These are phyloP conservation scores for Hypoxylon intermedium DNA, from an alignment of 495 filamentous ascomycete species.

Conservation along the genomic window DNA sequence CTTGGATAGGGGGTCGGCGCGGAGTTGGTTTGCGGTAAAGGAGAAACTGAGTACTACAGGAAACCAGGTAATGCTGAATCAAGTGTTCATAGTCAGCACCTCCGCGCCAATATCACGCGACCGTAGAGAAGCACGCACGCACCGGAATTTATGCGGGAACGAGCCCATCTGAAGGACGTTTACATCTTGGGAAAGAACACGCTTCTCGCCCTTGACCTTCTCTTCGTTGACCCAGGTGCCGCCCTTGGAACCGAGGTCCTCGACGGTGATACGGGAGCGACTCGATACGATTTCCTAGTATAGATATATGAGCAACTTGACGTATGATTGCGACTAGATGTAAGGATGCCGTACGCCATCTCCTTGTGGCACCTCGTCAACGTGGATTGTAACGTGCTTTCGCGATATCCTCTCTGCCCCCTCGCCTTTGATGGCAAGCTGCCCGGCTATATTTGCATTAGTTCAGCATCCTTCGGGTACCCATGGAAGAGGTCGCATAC, in stretches of 20 bases:
- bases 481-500: slow-evolving; percentile 43
- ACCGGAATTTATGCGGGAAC: slow-evolving; percentile 64
- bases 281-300: slow-evolving; percentile 65
- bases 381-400: slow-evolving; percentile 81
- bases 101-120: neutral
- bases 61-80: slow-evolving; percentile 75
- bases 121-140: slow-evolving; percentile 21
- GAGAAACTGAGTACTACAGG: slow-evolving; percentile 83
- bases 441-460: slow-evolving; percentile 51
- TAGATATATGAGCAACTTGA: slow-evolving; percentile 21
- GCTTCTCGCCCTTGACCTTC: slow-evolving; percentile 64
- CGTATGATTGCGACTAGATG: neutral
- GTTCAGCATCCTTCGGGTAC: neutral
- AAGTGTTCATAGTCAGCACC: slow-evolving; percentile 5
- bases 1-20: slow-evolving; percentile 69
- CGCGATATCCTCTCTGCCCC: slow-evolving; percentile 74
- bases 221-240: slow-evolving; percentile 80
- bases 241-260: slow-evolving; percentile 75
- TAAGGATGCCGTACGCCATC: slow-evolving; percentile 69
- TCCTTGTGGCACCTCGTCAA: slow-evolving; percentile 68
- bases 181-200: slow-evolving; percentile 59
- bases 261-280: slow-evolving; percentile 69
- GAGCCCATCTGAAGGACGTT: slow-evolving; percentile 73
- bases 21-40: slow-evolving; percentile 75
- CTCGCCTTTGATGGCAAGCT: slow-evolving; percentile 67